Evolutionary conservation across 768 basidiomycete genomes (phyloP).

Genomic region (Pisolithus sp.): DNA sequence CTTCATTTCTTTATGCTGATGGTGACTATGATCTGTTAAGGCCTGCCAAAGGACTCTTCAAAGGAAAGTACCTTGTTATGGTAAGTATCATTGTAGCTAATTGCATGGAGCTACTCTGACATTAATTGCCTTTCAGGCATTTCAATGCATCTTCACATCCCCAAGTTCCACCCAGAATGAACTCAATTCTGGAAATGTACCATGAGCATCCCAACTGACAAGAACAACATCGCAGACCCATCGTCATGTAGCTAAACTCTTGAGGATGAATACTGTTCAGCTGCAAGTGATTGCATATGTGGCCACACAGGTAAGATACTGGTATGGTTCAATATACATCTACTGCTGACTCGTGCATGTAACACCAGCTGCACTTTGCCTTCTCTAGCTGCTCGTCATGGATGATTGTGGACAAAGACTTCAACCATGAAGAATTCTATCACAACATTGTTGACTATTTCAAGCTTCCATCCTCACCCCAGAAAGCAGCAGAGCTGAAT

Average conservation of each 20-base stretch:
- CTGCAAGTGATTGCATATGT: constrained; percentile 19
- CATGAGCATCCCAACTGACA: background rate
- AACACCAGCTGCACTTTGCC: constrained; percentile 10
- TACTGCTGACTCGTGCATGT: background rate
- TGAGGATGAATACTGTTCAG: constrained; percentile 9
- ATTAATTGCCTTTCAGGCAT: constrained; percentile 9
- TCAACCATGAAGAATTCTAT: constrained; percentile 9
- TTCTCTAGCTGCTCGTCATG: constrained; percentile 7
- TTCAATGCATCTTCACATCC: constrained; percentile 14
- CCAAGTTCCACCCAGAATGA: constrained; percentile 10
- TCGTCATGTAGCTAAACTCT: constrained; percentile 3
- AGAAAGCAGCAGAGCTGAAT: background rate
- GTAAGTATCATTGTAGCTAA: background rate
- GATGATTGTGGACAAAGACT: constrained; percentile 1
- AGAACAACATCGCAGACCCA: background rate
- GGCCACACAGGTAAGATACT: constrained; percentile 18
- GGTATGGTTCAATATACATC: background rate
- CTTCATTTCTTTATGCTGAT: constrained; percentile 1
- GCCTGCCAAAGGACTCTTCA: background rate
- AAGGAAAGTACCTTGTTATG: background rate
- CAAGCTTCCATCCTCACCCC: background rate
- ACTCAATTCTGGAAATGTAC: background rate
- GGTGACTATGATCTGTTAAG: background rate
- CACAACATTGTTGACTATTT: constrained; percentile 13
- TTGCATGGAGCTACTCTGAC: no score